Conservation (phyloP, 1,284 basidiomycete species). For the Lentinula novae-zelandiae region DNA sequence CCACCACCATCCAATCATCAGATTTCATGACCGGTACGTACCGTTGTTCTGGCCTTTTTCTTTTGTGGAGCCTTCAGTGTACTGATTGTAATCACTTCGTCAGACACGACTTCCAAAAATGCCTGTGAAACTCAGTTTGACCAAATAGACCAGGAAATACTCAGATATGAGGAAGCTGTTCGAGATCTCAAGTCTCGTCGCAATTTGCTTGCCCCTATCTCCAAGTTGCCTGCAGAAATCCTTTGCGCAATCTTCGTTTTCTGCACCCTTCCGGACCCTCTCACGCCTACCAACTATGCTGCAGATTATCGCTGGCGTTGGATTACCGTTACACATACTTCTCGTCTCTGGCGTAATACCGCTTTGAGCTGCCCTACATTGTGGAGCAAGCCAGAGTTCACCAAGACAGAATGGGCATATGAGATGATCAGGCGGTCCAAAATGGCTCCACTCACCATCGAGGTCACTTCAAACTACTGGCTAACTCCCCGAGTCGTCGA, state of each 20-base stretch:
- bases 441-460: slow-evolving; percentile 14
- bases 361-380: slow-evolving; percentile 12
- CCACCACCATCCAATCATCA: neutral
- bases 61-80: neutral
- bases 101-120: neutral
- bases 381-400: slow-evolving; percentile 15
- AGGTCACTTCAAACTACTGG: slow-evolving; percentile 3
- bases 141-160: slow-evolving; percentile 15
- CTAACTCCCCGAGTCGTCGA: slow-evolving; percentile 9
- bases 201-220: slow-evolving; percentile 18
- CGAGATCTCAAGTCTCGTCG: slow-evolving; percentile 13
- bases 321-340: slow-evolving; percentile 14
- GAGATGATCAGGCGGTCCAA: slow-evolving; percentile 16
- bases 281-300: neutral
- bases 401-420: slow-evolving; percentile 9
- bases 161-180: slow-evolving; percentile 10
- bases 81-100: neutral
- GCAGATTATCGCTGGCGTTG: slow-evolving; percentile 1
- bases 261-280: neutral
- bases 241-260: slow-evolving; percentile 23
- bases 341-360: slow-evolving; percentile 12
- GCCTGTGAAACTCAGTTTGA: neutral
- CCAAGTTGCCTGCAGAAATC: slow-evolving; percentile 26
- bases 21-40: slow-evolving; percentile 9
- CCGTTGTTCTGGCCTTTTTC: neutral